Percentiles rank a stretch among this genome's conserved stretches.
phyloP scores from a whole-genome alignment of 164 flowering plant species.

The Nelumbo lutea region DNA sequence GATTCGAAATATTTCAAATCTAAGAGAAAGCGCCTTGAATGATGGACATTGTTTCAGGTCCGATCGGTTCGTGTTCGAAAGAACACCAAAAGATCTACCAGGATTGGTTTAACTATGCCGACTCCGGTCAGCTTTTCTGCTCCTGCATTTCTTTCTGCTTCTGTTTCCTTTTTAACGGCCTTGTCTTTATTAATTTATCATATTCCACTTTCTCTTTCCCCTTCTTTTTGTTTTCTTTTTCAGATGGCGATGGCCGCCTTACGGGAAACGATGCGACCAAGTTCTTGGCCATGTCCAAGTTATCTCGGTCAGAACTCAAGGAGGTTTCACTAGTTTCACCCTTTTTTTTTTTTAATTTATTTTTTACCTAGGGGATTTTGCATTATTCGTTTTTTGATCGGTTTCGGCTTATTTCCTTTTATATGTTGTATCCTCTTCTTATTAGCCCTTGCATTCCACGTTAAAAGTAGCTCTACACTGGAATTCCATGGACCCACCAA shows the following conservation, averaged over 20 bases:
- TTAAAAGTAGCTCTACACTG: not conserved
- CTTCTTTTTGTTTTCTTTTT: not conserved
- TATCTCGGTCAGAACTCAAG: slow-evolving; percentile 80
- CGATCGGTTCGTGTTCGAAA: slow-evolving; percentile 67
- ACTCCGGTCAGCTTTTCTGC: slow-evolving; percentile 50
- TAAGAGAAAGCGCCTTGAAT: not conserved
- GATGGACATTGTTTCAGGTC: slow-evolving; percentile 65
- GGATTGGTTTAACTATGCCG: slow-evolving; percentile 77
- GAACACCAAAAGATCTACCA: slow-evolving; percentile 81
- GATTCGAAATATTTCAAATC: not conserved
- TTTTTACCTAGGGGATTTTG: not conserved
- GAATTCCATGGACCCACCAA: not conserved
- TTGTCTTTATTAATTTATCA: not conserved
- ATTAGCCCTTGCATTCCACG: too few relatives aligned
- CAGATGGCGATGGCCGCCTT: slow-evolving; percentile 87
- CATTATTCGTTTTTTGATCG: not conserved
- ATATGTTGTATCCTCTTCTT: not conserved
- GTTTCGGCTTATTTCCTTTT: not conserved
- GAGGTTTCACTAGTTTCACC: slow-evolving; percentile 43
- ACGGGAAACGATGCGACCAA: slow-evolving; percentile 81
- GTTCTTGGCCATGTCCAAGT: slow-evolving; percentile 78
- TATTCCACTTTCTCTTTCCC: not conserved
- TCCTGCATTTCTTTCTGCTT: too few relatives aligned
- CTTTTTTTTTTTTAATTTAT: not conserved
- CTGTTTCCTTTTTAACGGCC: not conserved